These are phyloP conservation scores for Sugiyamaella japonica DNA, from an alignment of 1,139 yeast species.

Conservation along the genomic window DNA sequence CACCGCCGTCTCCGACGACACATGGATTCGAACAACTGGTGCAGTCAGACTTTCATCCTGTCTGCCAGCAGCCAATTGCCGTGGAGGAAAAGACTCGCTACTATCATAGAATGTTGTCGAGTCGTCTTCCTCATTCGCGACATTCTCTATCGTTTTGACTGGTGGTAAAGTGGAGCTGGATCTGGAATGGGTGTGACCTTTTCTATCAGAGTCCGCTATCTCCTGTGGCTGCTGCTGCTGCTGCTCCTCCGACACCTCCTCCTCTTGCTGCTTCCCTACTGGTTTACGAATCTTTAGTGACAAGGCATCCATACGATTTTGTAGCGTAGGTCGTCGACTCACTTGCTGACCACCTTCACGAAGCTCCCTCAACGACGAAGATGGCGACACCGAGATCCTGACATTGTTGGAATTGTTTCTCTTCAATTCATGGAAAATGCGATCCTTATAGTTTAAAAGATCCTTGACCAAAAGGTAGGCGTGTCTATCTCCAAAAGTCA, in stretches of 20 bases:
- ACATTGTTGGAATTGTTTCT: constrained; percentile 31
- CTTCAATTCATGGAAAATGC: constrained; percentile 54
- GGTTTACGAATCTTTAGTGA: constrained; percentile 29
- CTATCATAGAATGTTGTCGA: neutral
- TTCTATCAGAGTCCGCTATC: neutral
- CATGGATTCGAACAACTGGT: neutral
- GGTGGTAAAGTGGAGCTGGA: neutral
- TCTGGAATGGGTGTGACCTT: neutral
- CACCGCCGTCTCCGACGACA: too few species aligned
- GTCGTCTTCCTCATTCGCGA: neutral
- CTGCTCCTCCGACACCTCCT: neutral
- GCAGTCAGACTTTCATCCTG: constrained; percentile 17
- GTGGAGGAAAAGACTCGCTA: neutral
- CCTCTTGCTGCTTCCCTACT: neutral
- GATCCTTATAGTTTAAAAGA: constrained; percentile 57
- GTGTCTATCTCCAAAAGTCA: constrained; percentile 57
- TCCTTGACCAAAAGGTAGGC: constrained; percentile 62
- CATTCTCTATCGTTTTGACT: constrained; percentile 3
- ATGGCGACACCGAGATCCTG: constrained; percentile 5
- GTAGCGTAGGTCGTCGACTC: constrained; percentile 29
- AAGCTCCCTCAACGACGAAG: constrained; percentile 2
- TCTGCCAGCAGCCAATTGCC: constrained; percentile 14
- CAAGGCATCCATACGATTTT: constrained; percentile 33
- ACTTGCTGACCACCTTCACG: neutral
- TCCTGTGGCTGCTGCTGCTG: neutral